Percentiles rank a stretch among this genome's conserved stretches.
Conservation (phyloP, 1,284 basidiomycete species). For the Omphalotus olearius region DNA sequence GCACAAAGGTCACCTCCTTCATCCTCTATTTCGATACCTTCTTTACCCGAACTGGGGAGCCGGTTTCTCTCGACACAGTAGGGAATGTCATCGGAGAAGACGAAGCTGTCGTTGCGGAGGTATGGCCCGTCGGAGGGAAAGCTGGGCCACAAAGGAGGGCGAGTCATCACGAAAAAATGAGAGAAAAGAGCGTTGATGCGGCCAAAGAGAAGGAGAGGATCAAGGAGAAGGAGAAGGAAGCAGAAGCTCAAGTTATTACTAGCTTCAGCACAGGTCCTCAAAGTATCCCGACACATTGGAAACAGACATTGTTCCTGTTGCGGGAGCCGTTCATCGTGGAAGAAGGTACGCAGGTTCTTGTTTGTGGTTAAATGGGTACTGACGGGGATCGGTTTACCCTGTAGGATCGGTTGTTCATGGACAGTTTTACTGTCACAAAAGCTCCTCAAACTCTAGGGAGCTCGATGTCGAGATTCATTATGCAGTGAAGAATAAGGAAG, state of each 20-base stretch:
- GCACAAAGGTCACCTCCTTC: conserved; percentile 74
- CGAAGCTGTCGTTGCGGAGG: conserved; percentile 63
- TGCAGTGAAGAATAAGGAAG: conserved; percentile 24
- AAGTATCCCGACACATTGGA: conserved; percentile 95
- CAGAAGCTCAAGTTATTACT: conserved; percentile 46
- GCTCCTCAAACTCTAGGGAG: conserved; percentile 79
- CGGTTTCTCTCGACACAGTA: conserved; percentile 45
- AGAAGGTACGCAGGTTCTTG: conserved; percentile 49
- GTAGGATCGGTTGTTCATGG: conserved; percentile 78
- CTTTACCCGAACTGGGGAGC: conserved; percentile 65
- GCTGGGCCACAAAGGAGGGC: conserved; percentile 45
- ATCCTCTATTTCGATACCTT: conserved; percentile 95
- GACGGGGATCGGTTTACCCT: not conserved
- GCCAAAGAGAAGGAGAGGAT: conserved; percentile 14
- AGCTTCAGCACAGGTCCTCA: conserved; percentile 92
- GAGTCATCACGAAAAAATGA: conserved; percentile 16
- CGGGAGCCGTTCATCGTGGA: conserved; percentile 71
- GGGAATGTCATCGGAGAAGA: conserved; percentile 53
- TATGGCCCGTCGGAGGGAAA: conserved; percentile 70
- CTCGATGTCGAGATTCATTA: conserved; percentile 93
- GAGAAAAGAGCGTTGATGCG: conserved; percentile 12
- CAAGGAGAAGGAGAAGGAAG: conserved; percentile 21
- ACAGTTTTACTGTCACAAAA: conserved; percentile 81
- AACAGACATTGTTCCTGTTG: conserved; percentile 90
- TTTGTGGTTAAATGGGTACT: not conserved